Evolutionary conservation across 371 early-diverging fungal species (phyloP).

Genomic region (Lichtheimia corymbifera): DNA sequence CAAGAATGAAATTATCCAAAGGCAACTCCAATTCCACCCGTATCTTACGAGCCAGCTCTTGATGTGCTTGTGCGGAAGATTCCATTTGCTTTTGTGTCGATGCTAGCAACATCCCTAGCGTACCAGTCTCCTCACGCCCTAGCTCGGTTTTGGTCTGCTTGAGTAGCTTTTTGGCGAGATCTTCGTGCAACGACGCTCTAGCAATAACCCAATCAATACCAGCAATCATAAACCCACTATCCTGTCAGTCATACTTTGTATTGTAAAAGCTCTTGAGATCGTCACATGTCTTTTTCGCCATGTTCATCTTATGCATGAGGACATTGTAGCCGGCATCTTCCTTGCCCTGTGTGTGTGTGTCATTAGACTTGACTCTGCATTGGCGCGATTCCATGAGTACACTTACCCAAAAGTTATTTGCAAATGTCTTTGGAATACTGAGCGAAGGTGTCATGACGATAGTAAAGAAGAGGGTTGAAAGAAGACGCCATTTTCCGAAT

Average conservation of each 20-base stretch:
- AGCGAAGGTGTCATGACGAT: background rate
- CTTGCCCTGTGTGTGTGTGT: constrained; percentile 77
- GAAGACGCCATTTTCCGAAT: background rate
- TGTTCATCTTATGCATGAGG: constrained; percentile 78
- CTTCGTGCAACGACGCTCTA: constrained; percentile 84
- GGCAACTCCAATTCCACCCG: constrained; percentile 75
- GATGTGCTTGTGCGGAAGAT: constrained; percentile 69
- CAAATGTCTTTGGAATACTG: constrained; percentile 21
- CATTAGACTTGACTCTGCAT: background rate
- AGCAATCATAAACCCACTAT: background rate
- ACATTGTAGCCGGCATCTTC: constrained; percentile 86
- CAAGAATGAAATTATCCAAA: constrained; percentile 71
- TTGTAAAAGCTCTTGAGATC: constrained; percentile 61
- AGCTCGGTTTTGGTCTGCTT: constrained; percentile 78
- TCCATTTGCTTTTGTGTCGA: constrained; percentile 82
- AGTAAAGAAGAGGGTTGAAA: background rate
- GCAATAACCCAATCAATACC: constrained; percentile 4
- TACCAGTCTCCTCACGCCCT: constrained; percentile 84
- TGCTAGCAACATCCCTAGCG: constrained; percentile 66
- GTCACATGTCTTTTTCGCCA: constrained; percentile 82
- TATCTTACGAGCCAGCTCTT: constrained; percentile 80
- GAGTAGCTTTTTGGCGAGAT: constrained; percentile 78
- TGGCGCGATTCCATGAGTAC: background rate
- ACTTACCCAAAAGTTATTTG: constrained; percentile 50
- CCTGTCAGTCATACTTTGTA: constrained; percentile 21